These are phyloP conservation scores for Atkinsonella texensis DNA, from an alignment of 2,329 filamentous ascomycete genomes.

Conservation along the genomic window DNA sequence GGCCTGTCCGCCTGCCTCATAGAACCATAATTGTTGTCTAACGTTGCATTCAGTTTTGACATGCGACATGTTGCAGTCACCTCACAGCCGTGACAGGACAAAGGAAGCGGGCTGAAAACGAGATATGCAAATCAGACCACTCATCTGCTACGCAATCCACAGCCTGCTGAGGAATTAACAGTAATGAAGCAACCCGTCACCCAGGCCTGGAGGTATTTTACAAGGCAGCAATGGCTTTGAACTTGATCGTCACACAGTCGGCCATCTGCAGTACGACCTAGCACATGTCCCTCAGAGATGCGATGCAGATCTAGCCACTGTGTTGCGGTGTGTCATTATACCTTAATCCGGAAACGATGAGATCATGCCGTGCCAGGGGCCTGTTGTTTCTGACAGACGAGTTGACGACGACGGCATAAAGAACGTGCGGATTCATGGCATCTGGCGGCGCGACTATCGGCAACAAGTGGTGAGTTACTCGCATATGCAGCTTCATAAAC, in stretches of 20 bases:
- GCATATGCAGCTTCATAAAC: neutral
- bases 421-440: neutral
- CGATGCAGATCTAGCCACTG: neutral
- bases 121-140: too few species aligned
- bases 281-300: neutral
- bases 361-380: neutral
- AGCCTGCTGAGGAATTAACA: too few species aligned
- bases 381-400: neutral
- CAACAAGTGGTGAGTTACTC: neutral
- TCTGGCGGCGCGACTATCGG: neutral
- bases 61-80: neutral
- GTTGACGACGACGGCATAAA: neutral
- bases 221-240: neutral
- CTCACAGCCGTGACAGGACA: too few species aligned
- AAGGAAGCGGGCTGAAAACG: too few species aligned
- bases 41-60: neutral
- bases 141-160: too few species aligned
- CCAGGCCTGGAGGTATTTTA: neutral
- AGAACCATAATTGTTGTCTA: neutral
- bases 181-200: too few species aligned
- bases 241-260: neutral
- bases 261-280: neutral
- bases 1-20: too few species aligned
- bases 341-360: conserved; percentile 1
- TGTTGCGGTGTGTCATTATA: conserved; percentile 3